Evolutionary conservation across 495 filamentous ascomycete genomes (phyloP), one percentile per base, ranked within the genome.

Genomic region (Arthonia radiata): DNA sequence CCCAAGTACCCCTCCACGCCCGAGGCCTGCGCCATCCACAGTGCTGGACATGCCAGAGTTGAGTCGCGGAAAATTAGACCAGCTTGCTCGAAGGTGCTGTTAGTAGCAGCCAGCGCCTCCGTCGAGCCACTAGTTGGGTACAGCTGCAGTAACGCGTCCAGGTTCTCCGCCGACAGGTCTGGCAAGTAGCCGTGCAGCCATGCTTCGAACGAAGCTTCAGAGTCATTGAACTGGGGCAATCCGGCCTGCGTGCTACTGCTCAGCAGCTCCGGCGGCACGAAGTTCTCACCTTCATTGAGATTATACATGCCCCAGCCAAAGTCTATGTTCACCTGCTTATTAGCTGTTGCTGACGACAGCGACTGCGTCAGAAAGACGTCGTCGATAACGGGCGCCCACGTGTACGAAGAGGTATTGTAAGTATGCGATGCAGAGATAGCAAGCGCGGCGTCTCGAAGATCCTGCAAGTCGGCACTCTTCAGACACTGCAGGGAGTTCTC

Each of bases 311-410:
- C 19, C 19, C 19, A 59, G 5, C 54, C 48, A 21, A 41, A 39
- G 4, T 61, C 53, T 4, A 50, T 50, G 25, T 61, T 52, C 17
- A 67, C 45, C 3, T 39, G 25, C 17, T 43, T 42, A 4, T 39
- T 43, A 2, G 26, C 30, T 0, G 53, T 43, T 2, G 59, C 55
- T 4, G 51, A 30, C 4, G 51, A 52, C 4, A 70, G 47, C 1
- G 49, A 37, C 32, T 52, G 36, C 2, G 28, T 41, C 13, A 71
- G 41, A 31, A 67, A 68, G 2, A 31, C 39, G n/a, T 46, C 56
- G 31, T 67, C 61, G 31, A 67, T 56, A 17, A 70, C 64, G 2
- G 65, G 63, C 0, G 56, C 60, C 62, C 59, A 67, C 1, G 56
- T 63, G 35, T 59, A 67, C 0, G 52, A 57, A 11, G 39, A 48